Base-by-base conservation (phyloP, 192 early-diverging fungal species). In the Coemansia sp. region DNA sequence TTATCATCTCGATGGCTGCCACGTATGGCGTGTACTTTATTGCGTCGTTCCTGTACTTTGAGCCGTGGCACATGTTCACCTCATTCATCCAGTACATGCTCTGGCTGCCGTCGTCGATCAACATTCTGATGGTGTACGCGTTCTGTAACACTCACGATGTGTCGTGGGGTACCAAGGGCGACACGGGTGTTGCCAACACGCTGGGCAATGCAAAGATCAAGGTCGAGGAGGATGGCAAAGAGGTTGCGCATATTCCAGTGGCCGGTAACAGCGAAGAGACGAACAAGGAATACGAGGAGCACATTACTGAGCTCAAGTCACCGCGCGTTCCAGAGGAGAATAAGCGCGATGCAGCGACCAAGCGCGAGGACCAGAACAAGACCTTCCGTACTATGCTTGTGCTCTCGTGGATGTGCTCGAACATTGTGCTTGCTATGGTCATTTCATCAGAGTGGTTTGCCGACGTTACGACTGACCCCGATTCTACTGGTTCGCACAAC, bases 121-220 rank as follows among this genome's bases (percentile, higher is more conserved):
- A 95, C 82, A 94, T 97, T 71, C 77, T 97, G 42, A 93, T 88
- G 87, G 88, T 96, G 21, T 96, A 94, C 51, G 91, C 94, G 2
- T 95, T 94, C 83, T 93, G 90, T 67, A 96, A 96, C 86, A 89
- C 92, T 0, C 93, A 95, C 83, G 94, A 95, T 69, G 92, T 96
- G 58, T 90, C 91, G 1, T 98, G 94, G 96, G 96, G 94, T 56
- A 97, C 94, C 37, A 97, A 97, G 76, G 93, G 94, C 69, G 93
- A 93, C 71, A 93, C 86, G 46, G 76, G 65, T 44, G 67, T 84
- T 12, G 59, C 69, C 37, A 85, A 82, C 50, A 91, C 91, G 62
- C 86, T 94, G 12, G 93, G 92, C 46, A 83, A 85, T 15, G 95
- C 90, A 57, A 94, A 90, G 64, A 74, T 84, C 36, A 77, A 82